phyloP scores from a whole-genome alignment of 169 alveolate genomes.

The Perkinsus chesapeaki region DNA sequence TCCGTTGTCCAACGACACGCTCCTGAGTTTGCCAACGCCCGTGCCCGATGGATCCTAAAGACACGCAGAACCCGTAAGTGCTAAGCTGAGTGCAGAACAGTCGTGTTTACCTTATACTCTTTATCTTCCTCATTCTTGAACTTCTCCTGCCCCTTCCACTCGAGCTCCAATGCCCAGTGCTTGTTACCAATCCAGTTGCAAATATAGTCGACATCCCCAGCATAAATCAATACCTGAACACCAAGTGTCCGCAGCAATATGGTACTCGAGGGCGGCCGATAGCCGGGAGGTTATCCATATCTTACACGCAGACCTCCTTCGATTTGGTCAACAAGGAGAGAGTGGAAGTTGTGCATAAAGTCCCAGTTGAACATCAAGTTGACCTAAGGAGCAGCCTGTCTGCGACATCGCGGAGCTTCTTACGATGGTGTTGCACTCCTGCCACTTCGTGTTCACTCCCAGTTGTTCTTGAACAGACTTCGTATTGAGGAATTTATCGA shows the following conservation, averaged over 20 bases:
- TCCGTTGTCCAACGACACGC: background rate
- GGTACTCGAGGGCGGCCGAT: background rate
- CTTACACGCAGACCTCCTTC: background rate
- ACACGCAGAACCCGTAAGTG: no score
- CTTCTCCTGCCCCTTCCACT: slow-evolving; percentile 24
- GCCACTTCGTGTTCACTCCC: slow-evolving; percentile 48
- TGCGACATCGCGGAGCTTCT: background rate
- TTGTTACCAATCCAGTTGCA: slow-evolving; percentile 60
- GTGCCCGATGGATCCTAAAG: background rate
- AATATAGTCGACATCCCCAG: slow-evolving; percentile 56
- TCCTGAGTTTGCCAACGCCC: slow-evolving; percentile 19
- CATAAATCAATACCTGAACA: slow-evolving; percentile 43
- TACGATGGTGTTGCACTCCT: slow-evolving; percentile 41
- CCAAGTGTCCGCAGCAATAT: slow-evolving; percentile 28
- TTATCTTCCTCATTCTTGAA: slow-evolving; percentile 6
- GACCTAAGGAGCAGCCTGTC: background rate
- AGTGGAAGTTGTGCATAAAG: slow-evolving; percentile 44
- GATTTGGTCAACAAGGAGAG: slow-evolving; percentile 15
- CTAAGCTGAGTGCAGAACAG: background rate
- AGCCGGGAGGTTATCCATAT: no score
- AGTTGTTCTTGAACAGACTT: slow-evolving; percentile 28
- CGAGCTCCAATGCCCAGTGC: slow-evolving; percentile 28
- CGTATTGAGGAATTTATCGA: slow-evolving; percentile 21
- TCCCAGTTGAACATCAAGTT: slow-evolving; percentile 40
- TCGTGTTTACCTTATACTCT: background rate